phyloP scores from a whole-genome alignment of 192 early-diverging fungal species.

The Phycomyces blakesleeanus region DNA sequence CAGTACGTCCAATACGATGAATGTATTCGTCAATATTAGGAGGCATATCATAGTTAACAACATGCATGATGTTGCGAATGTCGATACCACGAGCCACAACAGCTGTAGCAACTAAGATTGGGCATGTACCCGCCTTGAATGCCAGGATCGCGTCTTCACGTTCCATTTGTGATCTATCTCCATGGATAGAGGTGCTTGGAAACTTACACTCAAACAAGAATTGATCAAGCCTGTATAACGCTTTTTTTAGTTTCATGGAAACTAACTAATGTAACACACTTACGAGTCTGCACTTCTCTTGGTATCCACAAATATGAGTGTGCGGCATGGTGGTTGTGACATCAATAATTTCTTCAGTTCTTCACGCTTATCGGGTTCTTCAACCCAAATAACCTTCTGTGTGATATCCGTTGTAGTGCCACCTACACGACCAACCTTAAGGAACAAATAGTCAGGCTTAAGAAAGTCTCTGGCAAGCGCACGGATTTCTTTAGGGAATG shows the following conservation, averaged over 20 bases:
- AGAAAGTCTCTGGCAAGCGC: slow-evolving; percentile 62
- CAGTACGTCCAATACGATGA: slow-evolving; percentile 95
- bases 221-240: slow-evolving; percentile 48
- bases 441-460: slow-evolving; percentile 64
- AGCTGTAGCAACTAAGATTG: slow-evolving; percentile 88
- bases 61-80: slow-evolving; percentile 86
- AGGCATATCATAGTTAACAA: slow-evolving; percentile 87
- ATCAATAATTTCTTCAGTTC: slow-evolving; percentile 45
- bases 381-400: slow-evolving; percentile 54
- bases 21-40: slow-evolving; percentile 82
- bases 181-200: slow-evolving; percentile 52
- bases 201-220: slow-evolving; percentile 62
- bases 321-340: slow-evolving; percentile 53
- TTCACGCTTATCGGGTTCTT: slow-evolving; percentile 28
- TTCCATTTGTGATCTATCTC: slow-evolving; percentile 67
- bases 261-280: neutral
- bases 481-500: slow-evolving; percentile 68
- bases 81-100: slow-evolving; percentile 97
- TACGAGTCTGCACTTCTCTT: slow-evolving; percentile 71
- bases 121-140: slow-evolving; percentile 62
- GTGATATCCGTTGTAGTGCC: slow-evolving; percentile 62
- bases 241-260: neutral
- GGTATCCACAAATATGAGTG: slow-evolving; percentile 81
- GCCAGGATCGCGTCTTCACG: slow-evolving; percentile 65
- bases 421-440: slow-evolving; percentile 55